Evolutionary conservation across 352 stramenopile species (phyloP).

Genomic region (Phytophthora brassicae): DNA sequence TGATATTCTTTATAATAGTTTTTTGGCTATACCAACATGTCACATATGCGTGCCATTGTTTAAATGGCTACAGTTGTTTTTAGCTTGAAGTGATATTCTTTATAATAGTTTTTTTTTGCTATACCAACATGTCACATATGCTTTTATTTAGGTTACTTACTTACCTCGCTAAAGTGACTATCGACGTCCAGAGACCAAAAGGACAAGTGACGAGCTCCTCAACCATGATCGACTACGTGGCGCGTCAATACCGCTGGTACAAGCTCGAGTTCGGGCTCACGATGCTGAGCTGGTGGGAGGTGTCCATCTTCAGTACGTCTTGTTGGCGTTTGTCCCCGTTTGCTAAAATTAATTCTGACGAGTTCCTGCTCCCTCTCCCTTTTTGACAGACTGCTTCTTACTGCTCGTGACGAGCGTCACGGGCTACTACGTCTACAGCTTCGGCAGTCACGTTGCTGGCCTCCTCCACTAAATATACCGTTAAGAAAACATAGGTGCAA

Average conservation of each 20-base stretch:
- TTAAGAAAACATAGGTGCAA: conserved; percentile 14
- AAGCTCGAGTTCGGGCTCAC: conserved; percentile 88
- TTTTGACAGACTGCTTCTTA: conserved; percentile 62
- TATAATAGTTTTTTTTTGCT: neutral
- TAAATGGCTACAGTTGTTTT: conserved; percentile 20
- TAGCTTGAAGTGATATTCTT: neutral
- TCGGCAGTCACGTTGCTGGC: conserved; percentile 46
- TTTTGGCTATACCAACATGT: no score
- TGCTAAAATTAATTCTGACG: neutral
- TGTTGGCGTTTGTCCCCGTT: neutral
- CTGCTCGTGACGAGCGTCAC: conserved; percentile 71
- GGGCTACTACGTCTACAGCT: conserved; percentile 80
- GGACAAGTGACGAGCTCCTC: conserved; percentile 3
- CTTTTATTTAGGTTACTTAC: no score
- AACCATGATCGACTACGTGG: conserved; percentile 62
- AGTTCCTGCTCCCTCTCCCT: neutral
- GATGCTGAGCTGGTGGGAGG: conserved; percentile 82
- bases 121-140: no score
- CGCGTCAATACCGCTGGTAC: conserved; percentile 81
- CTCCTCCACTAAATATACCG: conserved; percentile 47
- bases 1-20: neutral
- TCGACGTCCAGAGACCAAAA: conserved; percentile 8
- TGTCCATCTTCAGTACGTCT: conserved; percentile 81
- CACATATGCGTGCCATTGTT: no score
- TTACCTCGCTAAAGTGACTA: conserved; percentile 2